These are phyloP conservation scores for Blechomonas ayalai DNA, from an alignment of 208 protist species.

Conservation along the genomic window DNA sequence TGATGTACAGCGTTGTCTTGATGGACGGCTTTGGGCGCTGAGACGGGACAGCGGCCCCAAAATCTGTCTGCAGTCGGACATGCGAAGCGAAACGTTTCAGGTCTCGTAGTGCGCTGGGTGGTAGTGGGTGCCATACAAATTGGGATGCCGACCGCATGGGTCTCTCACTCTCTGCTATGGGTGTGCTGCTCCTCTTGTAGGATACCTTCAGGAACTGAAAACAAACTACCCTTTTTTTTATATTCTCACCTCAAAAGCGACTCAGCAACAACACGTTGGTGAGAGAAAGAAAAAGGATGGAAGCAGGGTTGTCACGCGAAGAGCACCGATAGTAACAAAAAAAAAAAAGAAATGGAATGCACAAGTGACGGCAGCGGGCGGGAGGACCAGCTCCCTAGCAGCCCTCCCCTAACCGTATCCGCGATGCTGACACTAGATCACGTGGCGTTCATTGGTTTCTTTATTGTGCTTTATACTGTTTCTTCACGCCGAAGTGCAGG, in stretches of 20 bases:
- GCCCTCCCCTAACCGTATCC: too few relatives aligned
- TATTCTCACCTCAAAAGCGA: background rate
- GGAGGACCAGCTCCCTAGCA: too few relatives aligned
- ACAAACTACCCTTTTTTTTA: constrained; percentile 7
- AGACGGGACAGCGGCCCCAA: constrained; percentile 52
- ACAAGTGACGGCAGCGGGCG: background rate
- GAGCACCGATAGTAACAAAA: constrained; percentile 3
- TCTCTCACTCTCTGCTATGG: background rate
- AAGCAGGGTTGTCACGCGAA: constrained; percentile 3
- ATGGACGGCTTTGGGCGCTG: constrained; percentile 43
- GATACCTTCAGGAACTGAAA: constrained; percentile 2
- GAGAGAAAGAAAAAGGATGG: constrained; percentile 5
- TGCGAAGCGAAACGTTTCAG: constrained; percentile 19
- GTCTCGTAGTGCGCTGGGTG: constrained; percentile 6
- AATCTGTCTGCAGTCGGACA: constrained; percentile 57
- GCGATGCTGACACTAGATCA: too few relatives aligned
- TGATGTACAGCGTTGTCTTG: constrained; percentile 41
- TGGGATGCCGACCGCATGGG: constrained; percentile 30
- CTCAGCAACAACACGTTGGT: background rate
- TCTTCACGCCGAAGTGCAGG: constrained; percentile 1
- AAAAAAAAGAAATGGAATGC: constrained; percentile 8
- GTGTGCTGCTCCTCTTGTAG: background rate
- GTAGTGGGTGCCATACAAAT: constrained; percentile 50
- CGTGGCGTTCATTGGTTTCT: background rate
- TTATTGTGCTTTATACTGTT: constrained; percentile 8